These are phyloP conservation scores for Biancaea sappan DNA, from an alignment of 306 rosid species.

Conservation along the genomic window DNA sequence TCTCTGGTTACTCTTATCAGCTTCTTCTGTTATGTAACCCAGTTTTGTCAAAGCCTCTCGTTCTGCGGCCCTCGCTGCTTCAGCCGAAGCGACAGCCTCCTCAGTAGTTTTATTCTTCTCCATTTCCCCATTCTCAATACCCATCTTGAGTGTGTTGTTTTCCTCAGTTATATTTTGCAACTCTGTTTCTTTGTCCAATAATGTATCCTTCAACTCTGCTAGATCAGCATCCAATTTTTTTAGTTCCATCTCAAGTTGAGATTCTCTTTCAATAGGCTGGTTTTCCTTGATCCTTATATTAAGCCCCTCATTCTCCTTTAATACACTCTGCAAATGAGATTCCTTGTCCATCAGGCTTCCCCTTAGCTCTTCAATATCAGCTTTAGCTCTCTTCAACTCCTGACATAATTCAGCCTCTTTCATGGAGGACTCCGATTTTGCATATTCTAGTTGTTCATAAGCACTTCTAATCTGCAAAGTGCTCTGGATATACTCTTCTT, in stretches of 20 bases:
- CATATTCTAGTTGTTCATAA: slow-evolving; percentile 64
- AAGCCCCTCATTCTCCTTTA: slow-evolving; percentile 49
- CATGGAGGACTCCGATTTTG: slow-evolving; percentile 58
- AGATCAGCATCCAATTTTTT: slow-evolving; percentile 53
- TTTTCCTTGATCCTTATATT: slow-evolving; percentile 35
- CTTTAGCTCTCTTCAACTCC: slow-evolving; percentile 57
- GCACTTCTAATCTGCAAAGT: slow-evolving; percentile 80
- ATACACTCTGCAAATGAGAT: slow-evolving; percentile 48
- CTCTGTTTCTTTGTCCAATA: slow-evolving; percentile 64
- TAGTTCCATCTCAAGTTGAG: slow-evolving; percentile 48
- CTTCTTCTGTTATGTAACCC: slow-evolving; percentile 59
- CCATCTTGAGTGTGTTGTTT: slow-evolving; percentile 55
- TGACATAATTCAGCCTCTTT: slow-evolving; percentile 57
- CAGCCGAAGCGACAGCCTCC: slow-evolving; percentile 46
- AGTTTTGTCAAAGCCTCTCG: slow-evolving; percentile 69
- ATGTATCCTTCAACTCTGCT: slow-evolving; percentile 55
- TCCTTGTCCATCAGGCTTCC: slow-evolving; percentile 60
- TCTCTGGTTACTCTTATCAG: slow-evolving; percentile 60
- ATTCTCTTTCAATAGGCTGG: slow-evolving; percentile 40
- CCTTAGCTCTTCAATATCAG: slow-evolving; percentile 59
- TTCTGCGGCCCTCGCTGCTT: slow-evolving; percentile 69
- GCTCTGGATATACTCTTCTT: slow-evolving; percentile 81
- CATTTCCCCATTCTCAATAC: slow-evolving; percentile 45
- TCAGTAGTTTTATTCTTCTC: slow-evolving; percentile 48
- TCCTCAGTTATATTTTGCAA: slow-evolving; percentile 60